phyloP scores from a whole-genome alignment of 768 basidiomycete genomes.

The Pleurotus ostreatus region DNA sequence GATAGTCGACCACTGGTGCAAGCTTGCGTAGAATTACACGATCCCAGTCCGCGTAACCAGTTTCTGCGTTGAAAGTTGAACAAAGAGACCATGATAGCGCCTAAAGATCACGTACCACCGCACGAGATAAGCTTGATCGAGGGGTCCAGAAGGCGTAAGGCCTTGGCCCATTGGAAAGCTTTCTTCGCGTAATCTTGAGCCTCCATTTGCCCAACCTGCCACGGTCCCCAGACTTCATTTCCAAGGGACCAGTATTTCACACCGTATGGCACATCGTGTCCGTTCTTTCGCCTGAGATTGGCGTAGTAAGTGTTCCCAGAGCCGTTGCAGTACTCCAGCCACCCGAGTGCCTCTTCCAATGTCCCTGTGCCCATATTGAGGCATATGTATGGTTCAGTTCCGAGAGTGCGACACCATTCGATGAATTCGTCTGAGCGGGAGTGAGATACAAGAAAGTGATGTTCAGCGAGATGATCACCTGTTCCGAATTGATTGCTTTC shows the following conservation, averaged over 20 bases:
- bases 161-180: conserved; percentile 61
- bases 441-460: neutral
- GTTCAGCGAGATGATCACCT: conserved; percentile 19
- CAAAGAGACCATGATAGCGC: conserved; percentile 10
- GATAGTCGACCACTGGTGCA: conserved; percentile 46
- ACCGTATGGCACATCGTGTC: conserved; percentile 49
- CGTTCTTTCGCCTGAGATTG: conserved; percentile 54
- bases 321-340: conserved; percentile 63
- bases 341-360: conserved; percentile 53
- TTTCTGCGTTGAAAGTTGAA: conserved; percentile 24
- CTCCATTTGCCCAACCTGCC: conserved; percentile 57
- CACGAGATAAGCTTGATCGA: conserved; percentile 51
- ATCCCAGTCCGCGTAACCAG: conserved; percentile 40
- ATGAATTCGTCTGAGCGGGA: conserved; percentile 42
- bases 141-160: conserved; percentile 53
- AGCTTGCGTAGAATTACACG: conserved; percentile 34
- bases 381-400: conserved; percentile 56
- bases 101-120: conserved; percentile 32
- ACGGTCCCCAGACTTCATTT: conserved; percentile 56
- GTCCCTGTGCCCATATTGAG: conserved; percentile 66
- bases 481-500: conserved; percentile 64
- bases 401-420: conserved; percentile 46
- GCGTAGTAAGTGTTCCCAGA: conserved; percentile 45
- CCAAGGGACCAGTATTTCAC: conserved; percentile 28
- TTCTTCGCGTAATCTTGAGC: conserved; percentile 51